Evolutionary conservation across 768 basidiomycete genomes (phyloP).

Genomic region (Lactarius tabidus): DNA sequence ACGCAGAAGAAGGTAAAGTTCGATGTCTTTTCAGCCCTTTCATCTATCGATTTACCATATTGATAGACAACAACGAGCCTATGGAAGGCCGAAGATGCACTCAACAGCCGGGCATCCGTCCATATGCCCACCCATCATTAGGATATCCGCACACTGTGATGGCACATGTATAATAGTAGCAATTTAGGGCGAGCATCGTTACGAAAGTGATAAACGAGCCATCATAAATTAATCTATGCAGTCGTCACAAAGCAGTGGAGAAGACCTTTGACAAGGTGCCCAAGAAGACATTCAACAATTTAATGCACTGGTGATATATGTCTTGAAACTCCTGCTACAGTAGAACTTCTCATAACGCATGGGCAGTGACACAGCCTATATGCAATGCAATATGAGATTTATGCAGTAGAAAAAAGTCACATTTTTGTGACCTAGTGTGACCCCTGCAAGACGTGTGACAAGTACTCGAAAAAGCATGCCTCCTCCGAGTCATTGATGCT

Average conservation of each 20-base stretch:
- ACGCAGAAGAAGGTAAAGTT: constrained; percentile 80
- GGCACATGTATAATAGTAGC: too few species aligned
- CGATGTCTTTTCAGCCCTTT: background rate
- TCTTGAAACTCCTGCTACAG: constrained; percentile 65
- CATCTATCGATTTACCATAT: background rate
- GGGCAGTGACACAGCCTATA: too few species aligned
- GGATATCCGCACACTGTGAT: constrained; percentile 26
- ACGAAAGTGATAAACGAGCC: too few species aligned
- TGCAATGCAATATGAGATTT: too few species aligned
- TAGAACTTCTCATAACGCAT: too few species aligned
- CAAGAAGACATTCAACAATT: constrained; percentile 73
- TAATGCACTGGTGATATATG: constrained; percentile 72
- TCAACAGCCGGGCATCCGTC: constrained; percentile 74
- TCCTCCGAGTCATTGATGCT: too few species aligned
- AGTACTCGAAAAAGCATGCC: too few species aligned
- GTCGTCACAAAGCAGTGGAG: constrained; percentile 7
- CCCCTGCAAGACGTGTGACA: too few species aligned
- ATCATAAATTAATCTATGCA: background rate
- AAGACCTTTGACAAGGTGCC: constrained; percentile 49
- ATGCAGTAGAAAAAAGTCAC: too few species aligned
- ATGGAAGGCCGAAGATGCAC: constrained; percentile 86
- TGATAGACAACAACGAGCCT: constrained; percentile 83
- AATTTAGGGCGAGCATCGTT: too few species aligned
- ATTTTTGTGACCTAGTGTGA: too few species aligned
- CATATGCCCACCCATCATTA: constrained; percentile 80